Evolutionary conservation across 495 filamentous ascomycete species (phyloP).

Genomic region (Trichoderma reesei): DNA sequence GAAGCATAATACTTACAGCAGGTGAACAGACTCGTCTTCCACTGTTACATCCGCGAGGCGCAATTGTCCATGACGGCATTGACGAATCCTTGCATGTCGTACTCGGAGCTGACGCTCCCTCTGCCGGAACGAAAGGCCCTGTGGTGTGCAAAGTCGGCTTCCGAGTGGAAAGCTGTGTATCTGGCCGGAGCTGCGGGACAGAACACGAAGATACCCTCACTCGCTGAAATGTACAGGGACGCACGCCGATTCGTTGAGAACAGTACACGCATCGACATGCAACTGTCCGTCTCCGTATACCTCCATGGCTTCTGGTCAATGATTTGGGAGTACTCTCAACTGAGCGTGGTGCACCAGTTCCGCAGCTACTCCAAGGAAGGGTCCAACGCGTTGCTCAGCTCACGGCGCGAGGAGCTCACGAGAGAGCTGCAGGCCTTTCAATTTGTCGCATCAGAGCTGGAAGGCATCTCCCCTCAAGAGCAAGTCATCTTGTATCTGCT

Average conservation of each 20-base stretch:
- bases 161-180: constrained; percentile 47
- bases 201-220: constrained; percentile 32
- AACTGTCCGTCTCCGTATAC: constrained; percentile 40
- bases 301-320: constrained; percentile 49
- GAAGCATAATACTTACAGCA: not conserved
- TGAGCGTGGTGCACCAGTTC: constrained; percentile 35
- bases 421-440: constrained; percentile 24
- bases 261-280: constrained; percentile 38
- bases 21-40: constrained; percentile 41
- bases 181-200: constrained; percentile 21
- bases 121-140: constrained; percentile 43
- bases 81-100: constrained; percentile 49
- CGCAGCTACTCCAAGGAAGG: constrained; percentile 19
- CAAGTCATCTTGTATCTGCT: constrained; percentile 44
- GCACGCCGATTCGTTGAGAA: constrained; percentile 32
- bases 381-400: constrained; percentile 36
- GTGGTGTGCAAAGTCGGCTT: constrained; percentile 47
- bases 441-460: constrained; percentile 19
- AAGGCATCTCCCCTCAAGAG: constrained; percentile 27
- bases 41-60: constrained; percentile 47
- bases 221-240: constrained; percentile 44
- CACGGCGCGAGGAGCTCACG: constrained; percentile 43
- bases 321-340: constrained; percentile 50
- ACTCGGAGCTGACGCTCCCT: constrained; percentile 51
- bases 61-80: constrained; percentile 50